Evolutionary conservation across 2,329 filamentous ascomycete species (phyloP).

Genomic region (Drechslera avenae): DNA sequence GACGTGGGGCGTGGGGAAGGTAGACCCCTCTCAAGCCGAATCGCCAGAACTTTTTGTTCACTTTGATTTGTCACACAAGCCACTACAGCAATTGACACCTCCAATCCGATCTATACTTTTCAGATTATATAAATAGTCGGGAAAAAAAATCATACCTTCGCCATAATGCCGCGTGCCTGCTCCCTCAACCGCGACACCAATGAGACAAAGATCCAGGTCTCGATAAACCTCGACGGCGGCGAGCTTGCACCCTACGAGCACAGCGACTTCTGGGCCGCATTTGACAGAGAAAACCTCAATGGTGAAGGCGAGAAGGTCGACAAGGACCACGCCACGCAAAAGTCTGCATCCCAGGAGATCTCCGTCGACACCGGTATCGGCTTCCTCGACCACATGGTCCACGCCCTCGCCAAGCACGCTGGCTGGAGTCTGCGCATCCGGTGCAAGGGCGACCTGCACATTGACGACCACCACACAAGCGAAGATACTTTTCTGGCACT

Average conservation of each 20-base stretch:
- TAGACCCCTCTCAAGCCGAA: conserved; percentile 14
- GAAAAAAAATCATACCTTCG: conserved; percentile 1
- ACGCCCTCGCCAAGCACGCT: conserved; percentile 92
- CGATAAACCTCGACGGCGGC: conserved; percentile 92
- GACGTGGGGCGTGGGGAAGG: conserved; percentile 33
- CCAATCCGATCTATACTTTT: background rate
- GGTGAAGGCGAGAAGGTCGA: conserved; percentile 41
- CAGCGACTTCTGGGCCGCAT: conserved; percentile 47
- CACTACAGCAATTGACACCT: background rate
- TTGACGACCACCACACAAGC: conserved; percentile 98
- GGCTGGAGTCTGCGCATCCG: conserved; percentile 88
- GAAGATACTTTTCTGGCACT: conserved; percentile 95
- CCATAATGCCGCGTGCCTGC: conserved; percentile 65
- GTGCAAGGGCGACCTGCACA: conserved; percentile 89
- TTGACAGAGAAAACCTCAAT: conserved; percentile 51
- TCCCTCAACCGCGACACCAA: conserved; percentile 89
- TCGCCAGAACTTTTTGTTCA: conserved; percentile 28
- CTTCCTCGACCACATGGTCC: conserved; percentile 98
- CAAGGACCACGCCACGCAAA: conserved; percentile 79
- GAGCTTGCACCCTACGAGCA: conserved; percentile 59
- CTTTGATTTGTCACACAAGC: background rate
- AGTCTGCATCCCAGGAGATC: conserved; percentile 83
- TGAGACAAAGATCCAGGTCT: conserved; percentile 95
- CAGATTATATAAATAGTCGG: background rate
- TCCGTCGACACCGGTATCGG: conserved; percentile 91